Evolutionary conservation across 192 early-diverging fungal species (phyloP), one percentile per base, ranked within the genome.

Genomic region (Coemansia reversa): DNA sequence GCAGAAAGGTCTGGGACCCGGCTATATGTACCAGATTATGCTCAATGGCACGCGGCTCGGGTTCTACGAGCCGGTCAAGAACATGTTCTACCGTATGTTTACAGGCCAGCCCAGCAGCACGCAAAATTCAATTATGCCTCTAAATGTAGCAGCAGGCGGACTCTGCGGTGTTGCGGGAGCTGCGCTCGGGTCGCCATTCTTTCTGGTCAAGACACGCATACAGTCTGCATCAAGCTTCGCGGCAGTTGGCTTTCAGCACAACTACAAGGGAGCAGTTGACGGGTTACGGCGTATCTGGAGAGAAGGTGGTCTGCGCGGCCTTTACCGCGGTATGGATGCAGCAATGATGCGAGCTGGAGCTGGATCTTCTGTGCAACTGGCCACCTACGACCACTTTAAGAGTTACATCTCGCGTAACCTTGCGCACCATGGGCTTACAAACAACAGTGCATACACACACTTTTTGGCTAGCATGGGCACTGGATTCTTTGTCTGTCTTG

Each of bases 11-110:
- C 81, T 98, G 47, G 86, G 86, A 22, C 86, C 92, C 4, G 95
- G 93, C 2, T 97, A 97, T 78, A 75, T 86, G 56, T 97, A 95
- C 74, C 96, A 98, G 74, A 79, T 94, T 49, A 83, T 93, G 69
- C 85, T 98, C 71, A 98, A 98, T 65, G 96, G 96, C 30, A 90
- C 89, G 33, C 89, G 96, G 51, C 78, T 98, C 23, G 94, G 96
- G 5, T 68, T 94, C 45, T 98, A 96, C 70, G 94, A 92, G 63
- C 96, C 96, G 2, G 84, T 90, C 25, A 87, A 90, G 60, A 82
- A 81, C 23, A 69, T 75, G 0, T 63, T 91, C 9, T 79, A 80
- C 68, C 52, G 61, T 28, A n/a, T 66, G 18, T 64, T 87, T 24
- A 75, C 75, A 3, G 82, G 74, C 0, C 72, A 64, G 11, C 16